Percentiles rank a stretch among this genome's conserved stretches.
phyloP scores from a whole-genome alignment of 176 grass and related monocot species.

The Oryza rufipogon region DNA sequence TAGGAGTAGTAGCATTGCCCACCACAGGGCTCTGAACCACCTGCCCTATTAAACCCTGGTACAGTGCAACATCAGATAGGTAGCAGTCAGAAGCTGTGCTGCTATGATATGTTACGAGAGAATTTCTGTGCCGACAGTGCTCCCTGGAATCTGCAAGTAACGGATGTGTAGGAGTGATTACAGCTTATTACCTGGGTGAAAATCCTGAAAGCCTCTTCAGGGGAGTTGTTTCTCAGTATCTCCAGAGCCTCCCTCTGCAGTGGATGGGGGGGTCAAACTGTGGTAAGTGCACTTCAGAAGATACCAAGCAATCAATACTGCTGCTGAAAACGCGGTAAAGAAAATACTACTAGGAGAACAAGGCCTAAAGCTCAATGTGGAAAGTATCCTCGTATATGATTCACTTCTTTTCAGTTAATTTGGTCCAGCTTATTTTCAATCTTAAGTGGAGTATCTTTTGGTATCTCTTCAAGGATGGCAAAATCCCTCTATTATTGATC shows the following conservation, averaged over 20 bases:
- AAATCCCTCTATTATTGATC: neutral
- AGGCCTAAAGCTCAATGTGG: neutral
- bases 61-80: neutral
- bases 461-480: neutral
- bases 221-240: conserved; percentile 32
- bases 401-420: neutral
- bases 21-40: neutral
- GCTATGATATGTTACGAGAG: neutral
- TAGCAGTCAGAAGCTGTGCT: neutral
- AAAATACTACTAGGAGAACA: neutral
- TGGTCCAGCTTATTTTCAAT: neutral
- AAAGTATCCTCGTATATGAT: neutral
- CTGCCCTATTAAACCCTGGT: neutral
- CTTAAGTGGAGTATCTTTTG: neutral
- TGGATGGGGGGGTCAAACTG: conserved; percentile 2
- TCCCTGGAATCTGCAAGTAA: neutral
- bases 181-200: conserved; percentile 39
- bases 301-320: neutral
- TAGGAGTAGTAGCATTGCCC: neutral
- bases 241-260: conserved; percentile 50
- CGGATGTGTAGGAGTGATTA: neutral
- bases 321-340: neutral
- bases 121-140: neutral
- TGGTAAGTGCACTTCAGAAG: conserved; percentile 26
- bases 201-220: conserved; percentile 39